phyloP scores from a whole-genome alignment of 2,329 filamentous ascomycete genomes.

The Fusarium napiforme region DNA sequence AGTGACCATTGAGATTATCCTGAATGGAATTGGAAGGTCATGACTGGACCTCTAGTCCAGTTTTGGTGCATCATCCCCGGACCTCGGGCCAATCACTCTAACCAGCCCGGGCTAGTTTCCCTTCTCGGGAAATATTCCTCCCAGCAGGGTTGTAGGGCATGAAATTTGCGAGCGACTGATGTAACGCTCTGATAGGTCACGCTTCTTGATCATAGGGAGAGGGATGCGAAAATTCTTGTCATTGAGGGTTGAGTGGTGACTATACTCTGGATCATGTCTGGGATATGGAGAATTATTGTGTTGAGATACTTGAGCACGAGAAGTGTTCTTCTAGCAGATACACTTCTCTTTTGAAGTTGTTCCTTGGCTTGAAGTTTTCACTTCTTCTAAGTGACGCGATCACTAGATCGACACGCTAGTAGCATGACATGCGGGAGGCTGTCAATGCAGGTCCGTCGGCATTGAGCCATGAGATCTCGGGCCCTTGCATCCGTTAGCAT shows the following conservation, averaged over 20 bases:
- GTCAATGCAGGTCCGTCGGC: neutral
- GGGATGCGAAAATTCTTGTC: neutral
- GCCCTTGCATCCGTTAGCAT: neutral
- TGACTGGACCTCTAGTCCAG: neutral
- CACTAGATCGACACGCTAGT: neutral
- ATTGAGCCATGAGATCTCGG: neutral
- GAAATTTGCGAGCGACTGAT: neutral
- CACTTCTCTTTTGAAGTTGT: fast-evolving
- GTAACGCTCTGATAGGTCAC: slow-evolving; percentile 20
- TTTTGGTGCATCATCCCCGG: neutral
- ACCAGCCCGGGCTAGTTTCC: slow-evolving; percentile 4
- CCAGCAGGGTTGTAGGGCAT: neutral
- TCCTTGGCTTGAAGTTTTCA: neutral
- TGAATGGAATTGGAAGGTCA: neutral
- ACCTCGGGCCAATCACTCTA: neutral
- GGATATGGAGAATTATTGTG: neutral
- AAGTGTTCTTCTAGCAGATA: fast-evolving
- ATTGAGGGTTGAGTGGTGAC: neutral
- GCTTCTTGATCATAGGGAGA: neutral
- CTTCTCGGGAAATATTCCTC: neutral
- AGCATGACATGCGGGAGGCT: neutral
- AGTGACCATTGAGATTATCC: neutral
- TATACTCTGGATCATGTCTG: neutral
- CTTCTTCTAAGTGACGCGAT: neutral
- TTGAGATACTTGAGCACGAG: neutral